These are phyloP conservation scores for Annulohypoxylon stygium DNA, from an alignment of 495 filamentous ascomycete genomes.

Conservation along the genomic window DNA sequence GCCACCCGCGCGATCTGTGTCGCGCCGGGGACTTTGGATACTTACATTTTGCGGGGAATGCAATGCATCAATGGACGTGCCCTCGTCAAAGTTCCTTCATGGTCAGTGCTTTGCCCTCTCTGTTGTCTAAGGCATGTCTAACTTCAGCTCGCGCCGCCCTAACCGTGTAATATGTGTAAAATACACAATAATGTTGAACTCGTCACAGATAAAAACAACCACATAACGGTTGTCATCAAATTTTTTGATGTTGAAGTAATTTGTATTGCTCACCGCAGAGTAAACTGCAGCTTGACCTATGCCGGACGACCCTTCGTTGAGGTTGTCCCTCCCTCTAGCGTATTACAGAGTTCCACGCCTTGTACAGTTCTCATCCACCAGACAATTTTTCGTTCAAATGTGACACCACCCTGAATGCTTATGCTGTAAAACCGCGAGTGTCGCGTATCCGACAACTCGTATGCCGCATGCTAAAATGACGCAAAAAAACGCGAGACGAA, in stretches of 20 bases:
- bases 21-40: conserved; percentile 10
- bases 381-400: conserved; percentile 24
- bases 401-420: conserved; percentile 36
- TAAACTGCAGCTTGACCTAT: neutral
- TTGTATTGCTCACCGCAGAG: conserved; percentile 23
- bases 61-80: conserved; percentile 15
- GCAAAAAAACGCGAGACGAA: conserved; percentile 12
- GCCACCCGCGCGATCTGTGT: conserved; percentile 34
- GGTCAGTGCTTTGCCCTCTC: neutral
- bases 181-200: conserved; percentile 5
- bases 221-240: conserved; percentile 1
- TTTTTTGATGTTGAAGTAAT: conserved; percentile 29
- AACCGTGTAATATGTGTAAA: neutral
- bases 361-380: conserved; percentile 17
- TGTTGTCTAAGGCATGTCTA: conserved; percentile 5
- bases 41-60: conserved; percentile 25
- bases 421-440: conserved; percentile 35
- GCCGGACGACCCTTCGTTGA: conserved; percentile 15
- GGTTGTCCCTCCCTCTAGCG: conserved; percentile 17
- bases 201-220: conserved; percentile 5
- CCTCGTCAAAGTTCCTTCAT: conserved; percentile 2
- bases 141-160: conserved; percentile 9
- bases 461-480: conserved; percentile 21
- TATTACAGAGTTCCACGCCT: conserved; percentile 6
- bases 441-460: conserved; percentile 25